Conservation (phyloP, 2,329 filamentous ascomycete species). For the Penicillium fuscoglaucum region DNA sequence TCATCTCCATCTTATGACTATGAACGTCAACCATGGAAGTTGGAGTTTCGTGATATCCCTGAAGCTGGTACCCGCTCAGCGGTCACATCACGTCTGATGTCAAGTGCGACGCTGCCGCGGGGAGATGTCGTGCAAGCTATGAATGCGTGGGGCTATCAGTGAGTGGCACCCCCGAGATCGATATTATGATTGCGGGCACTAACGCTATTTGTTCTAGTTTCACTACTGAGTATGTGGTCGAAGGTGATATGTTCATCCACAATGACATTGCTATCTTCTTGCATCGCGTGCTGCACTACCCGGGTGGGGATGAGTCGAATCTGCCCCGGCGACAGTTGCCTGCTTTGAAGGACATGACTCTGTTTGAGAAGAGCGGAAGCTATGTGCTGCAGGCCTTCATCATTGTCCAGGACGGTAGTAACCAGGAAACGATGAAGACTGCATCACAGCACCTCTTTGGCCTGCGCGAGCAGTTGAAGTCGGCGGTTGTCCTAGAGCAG, state of each 20-base stretch:
- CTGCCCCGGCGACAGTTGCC: conserved; percentile 44
- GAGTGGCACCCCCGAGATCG: conserved; percentile 26
- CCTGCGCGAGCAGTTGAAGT: conserved; percentile 57
- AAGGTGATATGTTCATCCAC: conserved; percentile 59
- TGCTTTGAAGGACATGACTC: conserved; percentile 47
- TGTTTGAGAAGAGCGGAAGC: conserved; percentile 57
- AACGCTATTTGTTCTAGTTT: conserved; percentile 45
- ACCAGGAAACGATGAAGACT: conserved; percentile 54
- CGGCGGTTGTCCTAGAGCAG: conserved; percentile 56
- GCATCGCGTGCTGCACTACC: conserved; percentile 55
- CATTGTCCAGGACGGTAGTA: conserved; percentile 56
- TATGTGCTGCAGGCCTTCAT: conserved; percentile 61
- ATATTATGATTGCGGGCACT: conserved; percentile 15
- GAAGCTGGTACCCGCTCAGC: conserved; percentile 54
- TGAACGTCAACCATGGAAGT: conserved; percentile 44
- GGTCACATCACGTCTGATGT: conserved; percentile 55
- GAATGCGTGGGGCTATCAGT: conserved; percentile 56
- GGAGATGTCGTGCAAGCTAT: conserved; percentile 54
- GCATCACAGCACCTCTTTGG: conserved; percentile 57
- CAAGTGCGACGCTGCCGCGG: conserved; percentile 49
- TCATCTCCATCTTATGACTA: conserved; percentile 31
- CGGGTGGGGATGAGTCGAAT: conserved; percentile 33
- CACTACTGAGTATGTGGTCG: conserved; percentile 57
- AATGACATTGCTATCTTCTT: conserved; percentile 59
- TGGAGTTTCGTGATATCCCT: conserved; percentile 53